Percentiles rank a stretch among this genome's conserved stretches.
These are phyloP conservation scores for Leccinellum albellum DNA, from an alignment of 768 basidiomycete species.

Conservation along the genomic window DNA sequence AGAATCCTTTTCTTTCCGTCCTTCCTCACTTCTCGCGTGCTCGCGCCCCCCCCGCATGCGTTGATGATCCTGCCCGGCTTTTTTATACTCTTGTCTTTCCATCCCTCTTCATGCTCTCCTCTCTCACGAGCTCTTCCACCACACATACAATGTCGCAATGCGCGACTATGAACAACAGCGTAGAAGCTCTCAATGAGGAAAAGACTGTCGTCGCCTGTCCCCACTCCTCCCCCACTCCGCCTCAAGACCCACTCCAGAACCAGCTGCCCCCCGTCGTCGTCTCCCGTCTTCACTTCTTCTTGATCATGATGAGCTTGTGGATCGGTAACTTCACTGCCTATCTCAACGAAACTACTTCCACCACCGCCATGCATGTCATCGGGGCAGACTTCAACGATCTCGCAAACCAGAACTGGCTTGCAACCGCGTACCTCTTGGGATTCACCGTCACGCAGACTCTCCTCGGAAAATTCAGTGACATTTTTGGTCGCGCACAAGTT, in stretches of 20 bases:
- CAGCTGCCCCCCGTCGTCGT: slow-evolving; percentile 28
- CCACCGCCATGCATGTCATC: slow-evolving; percentile 36
- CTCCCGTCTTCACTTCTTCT: slow-evolving; percentile 28
- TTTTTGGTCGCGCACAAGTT: slow-evolving; percentile 33
- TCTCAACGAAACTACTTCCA: slow-evolving; percentile 33
- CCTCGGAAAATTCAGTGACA: slow-evolving; percentile 34
- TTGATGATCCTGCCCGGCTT: slow-evolving; percentile 12
- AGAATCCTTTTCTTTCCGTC: not conserved
- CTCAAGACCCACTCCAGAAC: not conserved
- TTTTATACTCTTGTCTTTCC: slow-evolving; percentile 17
- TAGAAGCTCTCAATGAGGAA: slow-evolving; percentile 22
- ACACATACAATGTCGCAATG: slow-evolving; percentile 31
- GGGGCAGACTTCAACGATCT: slow-evolving; percentile 28
- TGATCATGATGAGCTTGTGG: slow-evolving; percentile 34
- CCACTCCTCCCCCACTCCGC: not conserved
- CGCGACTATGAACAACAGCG: slow-evolving; percentile 29
- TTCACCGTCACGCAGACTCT: slow-evolving; percentile 36
- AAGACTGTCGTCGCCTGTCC: slow-evolving; percentile 14
- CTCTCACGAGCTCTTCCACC: slow-evolving; percentile 27
- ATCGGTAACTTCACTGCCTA: slow-evolving; percentile 35
- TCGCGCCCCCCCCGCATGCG: slow-evolving; percentile 1
- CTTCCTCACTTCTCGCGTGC: slow-evolving; percentile 12
- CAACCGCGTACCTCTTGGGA: slow-evolving; percentile 33
- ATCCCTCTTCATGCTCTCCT: slow-evolving; percentile 1
- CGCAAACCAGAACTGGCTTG: slow-evolving; percentile 34